A percentile compares a stretch with the other conserved stretches of the same genome.
These are phyloP conservation scores for Pulveroboletus sp. DNA, from an alignment of 1,284 basidiomycete genomes.

Conservation along the genomic window DNA sequence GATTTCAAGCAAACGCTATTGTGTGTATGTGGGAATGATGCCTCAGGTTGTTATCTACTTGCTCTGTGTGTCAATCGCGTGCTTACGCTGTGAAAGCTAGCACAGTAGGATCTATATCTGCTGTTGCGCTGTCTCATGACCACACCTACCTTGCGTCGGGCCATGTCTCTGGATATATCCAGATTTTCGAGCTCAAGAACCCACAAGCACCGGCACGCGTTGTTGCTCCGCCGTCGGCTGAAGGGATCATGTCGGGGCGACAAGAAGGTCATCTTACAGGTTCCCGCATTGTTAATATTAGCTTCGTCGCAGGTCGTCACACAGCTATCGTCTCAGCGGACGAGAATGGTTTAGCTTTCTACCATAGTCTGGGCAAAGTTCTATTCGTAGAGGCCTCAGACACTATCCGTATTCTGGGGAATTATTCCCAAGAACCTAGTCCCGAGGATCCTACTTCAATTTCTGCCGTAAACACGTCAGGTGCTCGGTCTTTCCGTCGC, in stretches of 20 bases:
- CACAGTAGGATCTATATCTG: slow-evolving; percentile 80
- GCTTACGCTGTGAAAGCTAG: slow-evolving; percentile 47
- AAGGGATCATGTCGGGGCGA: slow-evolving; percentile 74
- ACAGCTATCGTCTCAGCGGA: slow-evolving; percentile 94
- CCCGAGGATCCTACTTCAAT: slow-evolving; percentile 7
- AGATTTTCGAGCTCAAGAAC: slow-evolving; percentile 79
- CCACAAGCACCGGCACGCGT: slow-evolving; percentile 68
- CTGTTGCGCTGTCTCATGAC: slow-evolving; percentile 89
- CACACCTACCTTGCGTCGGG: slow-evolving; percentile 93
- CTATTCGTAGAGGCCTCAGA: slow-evolving; percentile 96
- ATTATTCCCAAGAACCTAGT: slow-evolving; percentile 68
- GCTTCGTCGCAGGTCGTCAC: slow-evolving; percentile 92
- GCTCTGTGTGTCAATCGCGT: slow-evolving; percentile 3
- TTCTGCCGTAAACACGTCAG: slow-evolving; percentile 16
- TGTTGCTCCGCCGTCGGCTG: slow-evolving; percentile 70
- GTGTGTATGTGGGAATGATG: slow-evolving; percentile 73
- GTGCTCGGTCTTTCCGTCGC: slow-evolving; percentile 32
- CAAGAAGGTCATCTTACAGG: slow-evolving; percentile 91
- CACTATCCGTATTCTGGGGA: slow-evolving; percentile 90
- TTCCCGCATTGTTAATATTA: slow-evolving; percentile 84
- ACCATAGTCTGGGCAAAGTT: slow-evolving; percentile 93
- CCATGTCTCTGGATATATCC: slow-evolving; percentile 83
- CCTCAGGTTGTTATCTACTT: slow-evolving; percentile 52
- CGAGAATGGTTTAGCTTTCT: slow-evolving; percentile 90
- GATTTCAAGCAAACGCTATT: slow-evolving; percentile 88